These are phyloP conservation scores for Populus alba DNA, from an alignment of 345 rosid genomes.

Conservation along the genomic window DNA sequence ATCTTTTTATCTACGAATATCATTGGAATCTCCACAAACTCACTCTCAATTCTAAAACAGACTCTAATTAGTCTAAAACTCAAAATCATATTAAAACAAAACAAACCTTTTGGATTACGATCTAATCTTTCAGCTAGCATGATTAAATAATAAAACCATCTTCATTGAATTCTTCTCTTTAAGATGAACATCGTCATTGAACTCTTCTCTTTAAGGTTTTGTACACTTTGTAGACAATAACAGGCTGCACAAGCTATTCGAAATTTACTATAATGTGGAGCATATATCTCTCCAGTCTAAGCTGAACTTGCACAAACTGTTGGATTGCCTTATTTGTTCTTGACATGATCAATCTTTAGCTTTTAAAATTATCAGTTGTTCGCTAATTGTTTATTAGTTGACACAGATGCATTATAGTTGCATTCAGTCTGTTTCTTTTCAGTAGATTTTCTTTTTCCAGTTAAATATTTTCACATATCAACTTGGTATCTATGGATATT, in stretches of 20 bases:
- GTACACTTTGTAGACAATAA: no score
- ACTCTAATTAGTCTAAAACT: no score
- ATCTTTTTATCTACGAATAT: no score
- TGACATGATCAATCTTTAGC: neutral
- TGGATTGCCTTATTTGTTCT: neutral
- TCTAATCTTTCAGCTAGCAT: no score
- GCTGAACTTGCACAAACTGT: neutral
- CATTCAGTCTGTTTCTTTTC: neutral
- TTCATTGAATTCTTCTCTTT: no score
- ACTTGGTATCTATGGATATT: slow-evolving; percentile 16
- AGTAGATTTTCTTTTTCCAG: neutral
- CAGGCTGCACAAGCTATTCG: neutral
- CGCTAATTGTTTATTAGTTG: neutral
- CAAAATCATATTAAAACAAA: no score
- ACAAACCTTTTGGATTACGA: no score
- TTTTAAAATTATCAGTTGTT: neutral
- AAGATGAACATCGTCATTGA: no score
- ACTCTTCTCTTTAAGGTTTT: no score
- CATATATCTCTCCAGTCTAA: neutral
- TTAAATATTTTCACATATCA: neutral
- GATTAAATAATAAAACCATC: no score
- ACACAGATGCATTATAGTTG: neutral
- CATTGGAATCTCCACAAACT: no score
- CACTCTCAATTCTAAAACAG: no score
- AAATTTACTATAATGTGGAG: neutral